Base-by-base conservation (phyloP, 768 basidiomycete genomes). In the Mycena kentingensis region DNA sequence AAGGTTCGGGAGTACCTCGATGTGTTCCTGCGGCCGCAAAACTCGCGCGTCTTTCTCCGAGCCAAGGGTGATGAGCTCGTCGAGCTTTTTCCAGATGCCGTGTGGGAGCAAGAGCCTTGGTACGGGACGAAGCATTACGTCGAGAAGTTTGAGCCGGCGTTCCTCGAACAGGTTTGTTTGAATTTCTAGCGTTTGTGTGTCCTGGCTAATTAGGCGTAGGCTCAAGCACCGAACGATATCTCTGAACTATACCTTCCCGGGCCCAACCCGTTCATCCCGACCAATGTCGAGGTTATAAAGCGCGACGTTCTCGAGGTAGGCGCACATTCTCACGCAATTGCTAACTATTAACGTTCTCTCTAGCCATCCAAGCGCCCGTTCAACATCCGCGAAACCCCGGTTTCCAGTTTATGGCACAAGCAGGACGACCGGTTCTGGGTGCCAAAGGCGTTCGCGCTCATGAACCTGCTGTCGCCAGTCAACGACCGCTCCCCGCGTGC, bases 391-490 rank as follows among this genome's bases (percentile, higher is more conserved):
- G 81, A 94, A 67, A 89, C 84, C 0, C 72, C 81, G 0, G 61
- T 87, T 24, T 88, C 87, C 3, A 79, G 85, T 12, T 72, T 98
- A 3, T 99, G 96, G 95, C 83, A 94, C 72, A 99, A 99, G 76
- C 93, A 94, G 66, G 97, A 99, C 66, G 96, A 99, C 68, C 81
- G 77, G 55, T 99, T 97, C 75, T 96, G 93, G 89, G 83, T 96
- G 10, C 97, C 97, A 0, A 92, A 90, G 64, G 93, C 93, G 2
- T 79, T 83, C 55, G 79, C 88, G 18, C 71, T 87, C 50, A 77
- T 98, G 48, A 82, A 90, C 59, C 73, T 95, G 38, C 80, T 87
- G 61, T n/a, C n/a, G n/a, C 81, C 84, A 5, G 47, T 78, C 44
- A 81, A 79, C 18, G 83, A 82, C 58, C 64, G 72, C 18, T 82